phyloP scores from a whole-genome alignment of 805 yeast genomes.

The Spathaspora hagerdaliae region DNA sequence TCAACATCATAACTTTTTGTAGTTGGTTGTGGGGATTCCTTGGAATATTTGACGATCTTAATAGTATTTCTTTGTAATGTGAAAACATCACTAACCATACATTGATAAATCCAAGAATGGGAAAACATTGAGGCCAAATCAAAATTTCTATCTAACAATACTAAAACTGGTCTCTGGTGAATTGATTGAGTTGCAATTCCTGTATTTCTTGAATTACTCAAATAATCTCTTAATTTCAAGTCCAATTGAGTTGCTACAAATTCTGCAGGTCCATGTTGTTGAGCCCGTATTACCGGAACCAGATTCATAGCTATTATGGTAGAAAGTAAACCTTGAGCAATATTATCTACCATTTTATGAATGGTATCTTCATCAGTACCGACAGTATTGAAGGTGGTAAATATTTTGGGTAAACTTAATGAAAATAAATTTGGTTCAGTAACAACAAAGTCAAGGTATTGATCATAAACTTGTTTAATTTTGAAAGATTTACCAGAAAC shows the following conservation, averaged over 20 bases:
- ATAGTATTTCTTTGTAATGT: conserved; percentile 79
- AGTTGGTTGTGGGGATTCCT: conserved; percentile 25
- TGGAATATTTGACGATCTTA: conserved; percentile 42
- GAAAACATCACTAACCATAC: conserved; percentile 92
- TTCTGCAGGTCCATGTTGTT: conserved; percentile 93
- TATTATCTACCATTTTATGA: conserved; percentile 58
- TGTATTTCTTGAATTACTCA: conserved; percentile 54
- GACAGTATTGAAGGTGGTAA: conserved; percentile 67
- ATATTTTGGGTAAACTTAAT: conserved; percentile 63
- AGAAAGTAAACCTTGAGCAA: conserved; percentile 79
- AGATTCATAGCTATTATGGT: conserved; percentile 71
- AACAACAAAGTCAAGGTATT: conserved; percentile 85
- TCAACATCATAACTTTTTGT: conserved; percentile 78
- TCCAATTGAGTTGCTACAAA: conserved; percentile 86
- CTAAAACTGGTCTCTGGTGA: conserved; percentile 67
- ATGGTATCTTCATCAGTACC: conserved; percentile 71
- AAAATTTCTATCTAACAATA: conserved; percentile 81
- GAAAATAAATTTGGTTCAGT: conserved; percentile 91
- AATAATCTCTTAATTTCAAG: conserved; percentile 77
- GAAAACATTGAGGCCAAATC: conserved; percentile 92
- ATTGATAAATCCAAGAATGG: conserved; percentile 97
- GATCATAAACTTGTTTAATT: conserved; percentile 89
- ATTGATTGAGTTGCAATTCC: conserved; percentile 16
- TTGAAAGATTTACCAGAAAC: conserved; percentile 62
- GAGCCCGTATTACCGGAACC: conserved; percentile 88